Conservation (phyloP, 129 eudicot genomes). For the Smallanthus sonchifolius region DNA sequence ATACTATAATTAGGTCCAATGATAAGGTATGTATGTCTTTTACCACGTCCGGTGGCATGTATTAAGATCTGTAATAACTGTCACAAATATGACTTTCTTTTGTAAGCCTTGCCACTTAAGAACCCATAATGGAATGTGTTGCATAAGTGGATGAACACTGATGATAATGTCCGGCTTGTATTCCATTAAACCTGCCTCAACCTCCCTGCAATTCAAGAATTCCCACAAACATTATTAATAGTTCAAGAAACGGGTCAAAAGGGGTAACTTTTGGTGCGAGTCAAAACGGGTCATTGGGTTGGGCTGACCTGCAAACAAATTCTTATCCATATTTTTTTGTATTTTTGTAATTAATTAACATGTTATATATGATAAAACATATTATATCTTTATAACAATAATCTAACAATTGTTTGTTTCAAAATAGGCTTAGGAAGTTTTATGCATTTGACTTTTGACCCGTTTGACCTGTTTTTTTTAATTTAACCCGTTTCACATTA, state of each 20-base stretch:
- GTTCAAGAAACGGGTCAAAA: background rate
- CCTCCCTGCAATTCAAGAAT: conserved; percentile 54
- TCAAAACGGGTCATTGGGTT: background rate
- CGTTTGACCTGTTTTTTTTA: background rate
- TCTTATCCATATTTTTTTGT: background rate
- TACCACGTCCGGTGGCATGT: conserved; percentile 96
- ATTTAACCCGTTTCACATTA: background rate
- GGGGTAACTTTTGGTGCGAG: background rate
- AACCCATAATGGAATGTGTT: conserved; percentile 90
- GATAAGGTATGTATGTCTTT: conserved; percentile 15
- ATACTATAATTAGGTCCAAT: background rate
- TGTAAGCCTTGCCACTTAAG: conserved; percentile 96
- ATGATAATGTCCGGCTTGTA: conserved; percentile 96
- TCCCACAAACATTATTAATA: background rate
- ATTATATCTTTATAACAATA: background rate
- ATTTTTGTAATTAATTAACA: background rate
- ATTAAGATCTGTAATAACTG: conserved; percentile 89
- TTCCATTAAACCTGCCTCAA: conserved; percentile 98
- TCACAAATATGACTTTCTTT: conserved; percentile 88
- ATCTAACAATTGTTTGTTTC: background rate
- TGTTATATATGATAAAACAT: background rate
- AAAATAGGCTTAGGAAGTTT: background rate
- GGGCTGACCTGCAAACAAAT: background rate
- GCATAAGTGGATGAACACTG: conserved; percentile 98
- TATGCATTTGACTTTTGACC: background rate